Base-by-base conservation (phyloP, 805 yeast species). In the Vanderwaltozyma verrucispora region DNA sequence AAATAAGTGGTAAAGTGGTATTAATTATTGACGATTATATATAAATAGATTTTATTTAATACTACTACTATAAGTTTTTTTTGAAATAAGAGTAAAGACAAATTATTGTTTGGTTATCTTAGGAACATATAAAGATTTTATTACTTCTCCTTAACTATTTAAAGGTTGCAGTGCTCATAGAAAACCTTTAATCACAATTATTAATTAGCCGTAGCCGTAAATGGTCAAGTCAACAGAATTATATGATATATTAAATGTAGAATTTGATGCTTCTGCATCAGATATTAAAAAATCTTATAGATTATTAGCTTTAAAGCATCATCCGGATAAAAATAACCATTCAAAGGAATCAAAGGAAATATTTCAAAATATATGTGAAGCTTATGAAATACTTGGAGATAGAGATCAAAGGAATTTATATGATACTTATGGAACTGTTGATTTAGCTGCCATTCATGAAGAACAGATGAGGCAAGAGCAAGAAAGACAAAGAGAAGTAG, bases 301-400 rank as follows among this genome's bases (percentile, higher is more conserved):
- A 54, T 56, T 63, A 35, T 56, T 68, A 35, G 75, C 77, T 2
- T 50, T 72, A 34, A 64, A 64, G 48, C 72, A 67, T 50, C 88
- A 80, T 51, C 88, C 88, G 1, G 88, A 80, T 51, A 73, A 74
- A 47, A 73, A 74, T 16, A 63, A 64, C 39, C 71, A 66, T 43
- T 58, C 72, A 14, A 72, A 71, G 6, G 67, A 61, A 21, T 63
- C 72, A 28, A 72, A 75, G 4, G 69, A 67, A 40, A 62, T 59
- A 42, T 83, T 80, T 60, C 77, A 77, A 58, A 73, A 70, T 37
- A 66, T 80, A 29, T 73, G 79, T 2, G 67, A 69, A 33, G 88
- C 89, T 0, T 83, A 83, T 54, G 80, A 80, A 44, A 63, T 74
- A 5, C 60, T 83, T 25, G 62, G 67, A 27, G 75, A 78, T 51